Evolutionary conservation across 345 rosid species (phyloP).

Genomic region (Trapa incisa): DNA sequence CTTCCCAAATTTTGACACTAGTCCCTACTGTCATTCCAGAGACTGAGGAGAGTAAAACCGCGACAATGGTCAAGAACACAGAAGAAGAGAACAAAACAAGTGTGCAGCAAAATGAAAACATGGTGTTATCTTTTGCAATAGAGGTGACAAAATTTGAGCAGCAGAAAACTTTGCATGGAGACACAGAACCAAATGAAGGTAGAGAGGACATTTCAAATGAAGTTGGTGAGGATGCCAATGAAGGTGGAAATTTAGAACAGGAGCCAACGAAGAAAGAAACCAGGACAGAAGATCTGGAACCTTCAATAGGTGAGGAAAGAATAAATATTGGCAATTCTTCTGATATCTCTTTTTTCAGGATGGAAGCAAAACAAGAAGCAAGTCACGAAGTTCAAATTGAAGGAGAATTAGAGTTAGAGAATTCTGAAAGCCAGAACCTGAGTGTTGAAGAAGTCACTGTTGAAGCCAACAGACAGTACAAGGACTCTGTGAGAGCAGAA

Average conservation of each 20-base stretch:
- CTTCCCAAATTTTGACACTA: neutral
- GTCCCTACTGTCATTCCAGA: neutral
- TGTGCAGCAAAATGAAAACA: constrained; percentile 3
- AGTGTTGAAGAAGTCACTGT: neutral
- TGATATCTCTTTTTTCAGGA: constrained; percentile 1
- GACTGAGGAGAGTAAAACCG: neutral
- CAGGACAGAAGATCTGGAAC: neutral
- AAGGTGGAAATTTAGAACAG: neutral
- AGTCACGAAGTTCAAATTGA: constrained; percentile 1
- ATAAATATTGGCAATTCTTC: neutral
- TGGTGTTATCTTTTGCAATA: constrained; percentile 7
- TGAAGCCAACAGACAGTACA: neutral
- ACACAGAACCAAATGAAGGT: neutral
- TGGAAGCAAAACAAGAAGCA: neutral
- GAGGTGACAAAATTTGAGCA: constrained; percentile 8
- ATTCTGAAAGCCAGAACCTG: constrained; percentile 1
- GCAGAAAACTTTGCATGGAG: neutral
- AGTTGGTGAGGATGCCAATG: neutral
- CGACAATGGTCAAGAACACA: constrained; percentile 3
- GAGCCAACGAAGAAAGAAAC: neutral
- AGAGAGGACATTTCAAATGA: constrained; percentile 1
- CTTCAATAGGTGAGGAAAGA: neutral
- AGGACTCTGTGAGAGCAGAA: neutral
- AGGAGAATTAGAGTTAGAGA: neutral
- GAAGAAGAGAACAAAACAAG: constrained; percentile 9